Conservation (phyloP, 768 basidiomycete genomes). For the Lactarius hatsudake region DNA sequence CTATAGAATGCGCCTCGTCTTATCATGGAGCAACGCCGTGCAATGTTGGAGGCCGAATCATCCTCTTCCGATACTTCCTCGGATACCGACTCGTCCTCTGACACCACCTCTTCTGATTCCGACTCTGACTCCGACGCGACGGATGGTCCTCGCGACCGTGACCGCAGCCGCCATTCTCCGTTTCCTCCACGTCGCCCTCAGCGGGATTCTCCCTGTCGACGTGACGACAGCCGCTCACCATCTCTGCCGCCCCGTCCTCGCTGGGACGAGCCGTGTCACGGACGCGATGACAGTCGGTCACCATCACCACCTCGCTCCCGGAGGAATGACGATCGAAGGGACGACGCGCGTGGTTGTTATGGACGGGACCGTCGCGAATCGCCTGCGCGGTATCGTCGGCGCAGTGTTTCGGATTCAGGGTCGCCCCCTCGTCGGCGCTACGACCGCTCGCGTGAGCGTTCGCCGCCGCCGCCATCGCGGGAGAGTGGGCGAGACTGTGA, state of each 20-base stretch:
- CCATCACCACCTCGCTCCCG: conserved; percentile 24
- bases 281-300: conserved; percentile 18
- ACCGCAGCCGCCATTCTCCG: conserved; percentile 33
- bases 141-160: conserved; percentile 33
- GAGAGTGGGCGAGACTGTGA: conserved; percentile 14
- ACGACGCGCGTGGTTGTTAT: conserved; percentile 8
- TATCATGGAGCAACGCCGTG: conserved; percentile 92
- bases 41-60: conserved; percentile 71
- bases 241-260: conserved; percentile 29
- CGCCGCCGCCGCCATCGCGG: conserved; percentile 12
- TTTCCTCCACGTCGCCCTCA: conserved; percentile 35
- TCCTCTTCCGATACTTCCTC: conserved; percentile 43
- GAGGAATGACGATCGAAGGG: conserved; percentile 2
- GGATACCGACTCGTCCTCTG: conserved; percentile 41
- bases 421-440: conserved; percentile 19
- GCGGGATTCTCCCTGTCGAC: conserved; percentile 25
- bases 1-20: conserved; percentile 84
- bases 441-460: conserved; percentile 10
- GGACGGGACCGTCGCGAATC: conserved; percentile 11
- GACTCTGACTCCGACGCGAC: conserved; percentile 41
- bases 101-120: conserved; percentile 40
- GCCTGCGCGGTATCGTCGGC: conserved; percentile 16
- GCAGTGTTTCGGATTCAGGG: conserved; percentile 21
- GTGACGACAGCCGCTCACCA: conserved; percentile 26
- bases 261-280: conserved; percentile 21